A percentile compares a stretch with the other conserved stretches of the same genome.
phyloP scores from a whole-genome alignment of 2,329 filamentous ascomycete genomes.

The Pseudogymnoascus sp. region DNA sequence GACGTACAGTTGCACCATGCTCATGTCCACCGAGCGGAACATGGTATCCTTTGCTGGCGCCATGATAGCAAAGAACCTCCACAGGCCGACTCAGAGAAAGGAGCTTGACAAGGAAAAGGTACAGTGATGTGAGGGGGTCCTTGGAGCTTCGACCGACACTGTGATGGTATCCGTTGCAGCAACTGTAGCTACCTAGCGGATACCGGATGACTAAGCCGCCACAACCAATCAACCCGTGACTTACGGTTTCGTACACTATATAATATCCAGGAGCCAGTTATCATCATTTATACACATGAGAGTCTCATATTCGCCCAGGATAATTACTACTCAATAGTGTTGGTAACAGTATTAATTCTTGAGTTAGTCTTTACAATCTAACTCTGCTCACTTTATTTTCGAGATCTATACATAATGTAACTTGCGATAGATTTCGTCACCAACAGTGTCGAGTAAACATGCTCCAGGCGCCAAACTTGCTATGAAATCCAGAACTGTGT shows the following conservation, averaged over 20 bases:
- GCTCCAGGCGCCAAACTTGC: conserved; percentile 4
- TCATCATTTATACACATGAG: not conserved
- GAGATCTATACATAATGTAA: not conserved
- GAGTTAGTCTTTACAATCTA: not conserved
- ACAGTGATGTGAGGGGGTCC: not conserved
- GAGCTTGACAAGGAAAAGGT: conserved; percentile 2
- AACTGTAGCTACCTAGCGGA: conserved; percentile 9
- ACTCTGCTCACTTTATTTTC: not conserved
- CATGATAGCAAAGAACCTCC: conserved; percentile 37
- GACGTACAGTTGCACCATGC: conserved; percentile 98
- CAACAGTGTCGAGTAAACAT: not conserved
- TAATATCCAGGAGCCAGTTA: not conserved
- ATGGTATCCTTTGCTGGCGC: conserved; percentile 75
- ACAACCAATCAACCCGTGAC: conserved; percentile 7
- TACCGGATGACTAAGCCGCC: not conserved
- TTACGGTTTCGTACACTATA: not conserved
- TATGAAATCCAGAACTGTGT: conserved; percentile 1
- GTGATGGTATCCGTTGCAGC: conserved; percentile 8
- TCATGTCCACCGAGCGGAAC: conserved; percentile 99
- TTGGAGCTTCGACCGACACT: not conserved
- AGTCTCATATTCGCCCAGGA: not conserved
- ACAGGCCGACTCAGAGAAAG: conserved; percentile 6
- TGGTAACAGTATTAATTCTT: not conserved
- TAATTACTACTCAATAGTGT: not conserved
- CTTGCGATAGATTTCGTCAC: not conserved